phyloP scores from a whole-genome alignment of 805 yeast genomes.

The Candida mattraensis region DNA sequence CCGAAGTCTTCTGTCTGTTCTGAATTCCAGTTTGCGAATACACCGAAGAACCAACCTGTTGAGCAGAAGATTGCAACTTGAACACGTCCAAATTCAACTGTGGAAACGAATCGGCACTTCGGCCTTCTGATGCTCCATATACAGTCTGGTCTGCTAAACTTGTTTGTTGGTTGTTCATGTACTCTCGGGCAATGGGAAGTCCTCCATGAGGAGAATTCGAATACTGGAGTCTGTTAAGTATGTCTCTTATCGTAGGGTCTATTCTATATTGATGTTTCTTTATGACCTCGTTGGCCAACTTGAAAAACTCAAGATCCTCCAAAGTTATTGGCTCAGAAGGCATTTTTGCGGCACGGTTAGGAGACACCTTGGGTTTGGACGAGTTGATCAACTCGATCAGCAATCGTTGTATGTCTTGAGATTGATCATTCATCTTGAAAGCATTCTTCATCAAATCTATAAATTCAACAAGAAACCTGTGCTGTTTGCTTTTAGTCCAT shows the following conservation, averaged over 20 bases:
- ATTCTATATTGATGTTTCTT: conserved; percentile 43
- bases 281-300: conserved; percentile 62
- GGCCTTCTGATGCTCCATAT: conserved; percentile 5
- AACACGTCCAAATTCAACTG: conserved; percentile 11
- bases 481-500: not conserved
- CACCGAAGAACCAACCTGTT: conserved; percentile 2
- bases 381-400: conserved; percentile 29
- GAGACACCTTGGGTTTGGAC: conserved; percentile 28
- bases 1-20: conserved; percentile 16
- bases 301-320: conserved; percentile 56
- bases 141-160: conserved; percentile 10
- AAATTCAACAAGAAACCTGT: too few relatives aligned
- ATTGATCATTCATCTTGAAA: conserved; percentile 10
- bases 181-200: conserved; percentile 35
- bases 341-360: conserved; percentile 20
- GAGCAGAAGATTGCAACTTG: conserved; percentile 2
- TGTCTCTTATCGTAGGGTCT: conserved; percentile 63
- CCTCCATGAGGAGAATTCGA: conserved; percentile 61
- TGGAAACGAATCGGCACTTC: conserved; percentile 9
- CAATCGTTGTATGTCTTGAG: conserved; percentile 22
- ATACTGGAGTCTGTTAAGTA: conserved; percentile 59
- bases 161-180: conserved; percentile 7
- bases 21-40: conserved; percentile 1
- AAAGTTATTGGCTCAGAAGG: conserved; percentile 30
- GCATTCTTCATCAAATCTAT: conserved; percentile 2